A percentile compares a stretch with the other conserved stretches of the same genome.
phyloP scores from a whole-genome alignment of 345 rosid genomes.

The Xanthoceras sorbifolium region DNA sequence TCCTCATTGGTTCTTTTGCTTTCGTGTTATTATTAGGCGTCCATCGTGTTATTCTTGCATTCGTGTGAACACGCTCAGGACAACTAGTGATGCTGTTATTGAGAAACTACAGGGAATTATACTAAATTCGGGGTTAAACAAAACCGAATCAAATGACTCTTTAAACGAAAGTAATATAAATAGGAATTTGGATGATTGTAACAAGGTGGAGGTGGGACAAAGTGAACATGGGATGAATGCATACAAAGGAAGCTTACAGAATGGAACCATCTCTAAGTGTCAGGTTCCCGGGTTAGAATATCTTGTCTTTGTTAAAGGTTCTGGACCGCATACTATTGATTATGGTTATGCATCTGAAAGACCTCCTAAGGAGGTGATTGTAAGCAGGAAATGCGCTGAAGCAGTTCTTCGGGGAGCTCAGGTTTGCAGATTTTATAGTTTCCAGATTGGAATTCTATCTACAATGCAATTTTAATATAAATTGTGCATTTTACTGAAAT shows the following conservation, averaged over 20 bases:
- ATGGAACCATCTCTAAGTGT: conserved; percentile 52
- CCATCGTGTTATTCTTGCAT: conserved; percentile 90
- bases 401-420: conserved; percentile 99
- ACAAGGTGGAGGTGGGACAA: conserved; percentile 9
- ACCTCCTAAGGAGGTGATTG: conserved; percentile 89
- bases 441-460: too few relatives aligned
- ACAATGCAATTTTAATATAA: background rate
- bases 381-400: conserved; percentile 97
- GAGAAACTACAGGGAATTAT: conserved; percentile 58
- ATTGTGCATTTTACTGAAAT: too few relatives aligned
- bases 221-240: conserved; percentile 10
- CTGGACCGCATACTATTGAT: conserved; percentile 77
- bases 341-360: conserved; percentile 51
- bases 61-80: conserved; percentile 75
- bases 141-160: conserved; percentile 2
- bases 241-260: conserved; percentile 19
- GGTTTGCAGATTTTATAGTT: conserved; percentile 38
- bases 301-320: conserved; percentile 82
- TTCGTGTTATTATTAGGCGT: conserved; percentile 42
- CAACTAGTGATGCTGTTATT: conserved; percentile 67
- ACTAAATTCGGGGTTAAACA: conserved; percentile 28
- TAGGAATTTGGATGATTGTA: background rate
- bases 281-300: conserved; percentile 77
- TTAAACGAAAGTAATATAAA: background rate
- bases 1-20: background rate